Conservation (phyloP, 108 stramenopile species). For the Chaetoceros tenuissimus region DNA sequence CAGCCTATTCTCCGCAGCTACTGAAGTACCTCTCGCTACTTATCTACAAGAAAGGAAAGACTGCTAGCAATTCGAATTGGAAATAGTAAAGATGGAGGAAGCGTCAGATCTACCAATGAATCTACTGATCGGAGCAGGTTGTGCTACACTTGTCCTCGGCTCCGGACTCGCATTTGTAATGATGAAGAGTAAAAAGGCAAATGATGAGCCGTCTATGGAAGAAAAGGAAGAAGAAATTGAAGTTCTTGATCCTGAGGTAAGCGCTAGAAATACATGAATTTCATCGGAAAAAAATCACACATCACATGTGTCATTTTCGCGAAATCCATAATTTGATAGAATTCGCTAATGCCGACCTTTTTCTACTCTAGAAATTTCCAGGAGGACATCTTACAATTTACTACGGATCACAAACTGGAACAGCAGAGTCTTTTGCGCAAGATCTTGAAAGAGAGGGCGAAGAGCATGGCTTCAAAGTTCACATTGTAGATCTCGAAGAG, state of each 20-base stretch:
- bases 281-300: too few relatives aligned
- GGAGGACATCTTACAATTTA: slow-evolving; percentile 73
- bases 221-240: too few relatives aligned
- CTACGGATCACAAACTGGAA: slow-evolving; percentile 97
- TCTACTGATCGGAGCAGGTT: neutral
- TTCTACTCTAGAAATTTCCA: slow-evolving; percentile 43
- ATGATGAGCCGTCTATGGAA: too few relatives aligned
- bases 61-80: too few relatives aligned
- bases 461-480: slow-evolving; percentile 70
- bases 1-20: too few relatives aligned
- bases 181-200: neutral
- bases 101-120: neutral
- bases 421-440: slow-evolving; percentile 93
- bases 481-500: slow-evolving; percentile 87
- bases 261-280: too few relatives aligned
- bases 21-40: too few relatives aligned
- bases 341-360: too few relatives aligned
- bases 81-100: neutral
- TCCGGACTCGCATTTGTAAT: neutral
- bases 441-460: slow-evolving; percentile 69
- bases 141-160: neutral
- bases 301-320: too few relatives aligned
- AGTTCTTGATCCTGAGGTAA: too few relatives aligned
- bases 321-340: too few relatives aligned
- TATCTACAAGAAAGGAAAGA: too few relatives aligned